Evolutionary conservation across 2,329 filamentous ascomycete genomes (phyloP), one percentile per base, ranked within the genome.

Genomic region (Thielaviopsis musarum): DNA sequence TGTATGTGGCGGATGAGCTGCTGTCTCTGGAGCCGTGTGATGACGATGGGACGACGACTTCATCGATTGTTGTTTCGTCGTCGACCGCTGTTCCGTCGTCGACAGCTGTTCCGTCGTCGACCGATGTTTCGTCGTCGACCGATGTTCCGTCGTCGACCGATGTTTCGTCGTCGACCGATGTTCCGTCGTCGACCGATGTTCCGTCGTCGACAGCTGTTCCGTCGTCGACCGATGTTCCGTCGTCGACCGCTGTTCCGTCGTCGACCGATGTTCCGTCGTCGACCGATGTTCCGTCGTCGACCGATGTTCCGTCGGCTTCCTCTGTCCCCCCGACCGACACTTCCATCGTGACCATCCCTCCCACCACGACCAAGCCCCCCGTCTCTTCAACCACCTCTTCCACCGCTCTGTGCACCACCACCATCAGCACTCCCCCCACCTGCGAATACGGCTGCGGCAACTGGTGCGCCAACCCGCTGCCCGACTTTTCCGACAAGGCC

Each of bases 391-490:
- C 68, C 28, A 72, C 69, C 22, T 72, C 71, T 17, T 68, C 66
- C 28, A 67, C 68, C 48, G 65, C 72, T n/a, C 66, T 76, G 57
- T 81, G 78, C 68, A 77, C 74, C 10, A 69, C 72, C 54, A 78
- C 75, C 24, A 67, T 70, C 24, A 70, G 73, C 12, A 66, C 73
- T 24, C 73, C 76, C 10, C 68, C 75, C 54, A 70, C 68, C 30
- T 81, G 78, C 67, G 78, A 81, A 66, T 81, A 78, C 68, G 70
- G 74, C 63, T 75, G 75, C 63, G 79, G 78, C 54, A 74, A 72
- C 62, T 81, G 78, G 77, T 80, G 77, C 66, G 73, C 73, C 45
- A 71, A 70, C 53, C 71, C 76, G 15, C 66, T 81, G 13, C 77
- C 77, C 24, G 69, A 74, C 64, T 81, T 74, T 69, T 66, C 67